phyloP scores from a whole-genome alignment of 202 grass and related monocot genomes.

The Setaria viridis region DNA sequence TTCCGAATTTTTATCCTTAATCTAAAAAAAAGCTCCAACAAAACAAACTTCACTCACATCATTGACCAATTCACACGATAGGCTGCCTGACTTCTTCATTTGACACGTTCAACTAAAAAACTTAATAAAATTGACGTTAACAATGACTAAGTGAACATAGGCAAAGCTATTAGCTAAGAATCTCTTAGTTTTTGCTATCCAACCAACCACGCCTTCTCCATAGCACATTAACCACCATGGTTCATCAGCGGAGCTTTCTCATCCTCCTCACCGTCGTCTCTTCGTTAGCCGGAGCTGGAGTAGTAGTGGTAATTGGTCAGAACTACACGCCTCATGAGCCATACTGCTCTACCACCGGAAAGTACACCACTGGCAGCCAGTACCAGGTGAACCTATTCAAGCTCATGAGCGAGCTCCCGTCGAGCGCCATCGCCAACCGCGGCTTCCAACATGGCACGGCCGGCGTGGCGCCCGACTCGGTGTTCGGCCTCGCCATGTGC shows the following conservation, averaged over 20 bases:
- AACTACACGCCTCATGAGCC: background rate
- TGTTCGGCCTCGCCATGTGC: conserved; percentile 15
- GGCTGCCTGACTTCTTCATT: too few species aligned
- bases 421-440: background rate
- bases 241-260: background rate
- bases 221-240: background rate
- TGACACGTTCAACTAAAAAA: too few species aligned
- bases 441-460: background rate
- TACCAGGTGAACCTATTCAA: background rate
- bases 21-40: too few species aligned
- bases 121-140: too few species aligned
- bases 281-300: background rate
- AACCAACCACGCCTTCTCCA: background rate
- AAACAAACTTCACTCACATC: background rate
- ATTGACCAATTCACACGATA: background rate
- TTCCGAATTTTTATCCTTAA: too few species aligned
- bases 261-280: background rate
- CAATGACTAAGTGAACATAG: background rate
- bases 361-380: background rate
- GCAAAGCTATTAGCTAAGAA: background rate
- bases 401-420: background rate
- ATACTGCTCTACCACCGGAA: background rate
- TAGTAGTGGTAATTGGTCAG: background rate
- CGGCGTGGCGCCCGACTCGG: background rate
- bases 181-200: background rate